Conservation (phyloP, 345 rosid species). For the Streptanthus diversifolius region DNA sequence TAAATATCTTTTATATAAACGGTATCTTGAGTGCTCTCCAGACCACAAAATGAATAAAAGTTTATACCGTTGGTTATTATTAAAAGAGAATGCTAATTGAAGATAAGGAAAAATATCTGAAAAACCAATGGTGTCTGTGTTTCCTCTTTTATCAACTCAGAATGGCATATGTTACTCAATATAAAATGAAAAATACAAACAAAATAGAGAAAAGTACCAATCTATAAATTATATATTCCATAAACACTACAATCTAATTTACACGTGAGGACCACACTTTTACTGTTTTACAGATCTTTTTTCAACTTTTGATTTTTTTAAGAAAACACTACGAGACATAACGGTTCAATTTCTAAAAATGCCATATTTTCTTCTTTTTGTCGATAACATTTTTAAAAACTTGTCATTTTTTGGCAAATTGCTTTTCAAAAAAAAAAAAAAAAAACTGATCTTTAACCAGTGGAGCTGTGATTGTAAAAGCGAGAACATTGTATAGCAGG, state of each 20-base stretch:
- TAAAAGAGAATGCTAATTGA: slow-evolving; percentile 12
- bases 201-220: slow-evolving; percentile 18
- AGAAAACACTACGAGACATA: slow-evolving; percentile 26
- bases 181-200: neutral
- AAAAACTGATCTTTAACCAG: slow-evolving; percentile 25
- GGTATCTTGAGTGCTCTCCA: slow-evolving; percentile 13
- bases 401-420: slow-evolving; percentile 10
- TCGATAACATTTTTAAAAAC: neutral
- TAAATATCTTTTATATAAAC: neutral
- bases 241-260: slow-evolving; percentile 26
- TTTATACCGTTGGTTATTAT: neutral
- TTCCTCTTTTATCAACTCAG: slow-evolving; percentile 3
- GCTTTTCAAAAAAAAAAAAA: neutral
- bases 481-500: slow-evolving; percentile 57
- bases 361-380: neutral
- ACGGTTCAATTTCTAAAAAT: slow-evolving; percentile 27
- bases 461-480: slow-evolving; percentile 38
- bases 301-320: slow-evolving; percentile 16
- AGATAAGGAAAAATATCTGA: slow-evolving; percentile 20
- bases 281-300: slow-evolving; percentile 15
- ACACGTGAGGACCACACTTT: slow-evolving; percentile 33
- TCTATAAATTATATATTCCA: slow-evolving; percentile 25
- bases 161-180: slow-evolving; percentile 12
- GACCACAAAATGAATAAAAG: slow-evolving; percentile 21
- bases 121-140: slow-evolving; percentile 22